Evolutionary conservation across 345 rosid genomes (phyloP).

Genomic region (Salix viminalis): DNA sequence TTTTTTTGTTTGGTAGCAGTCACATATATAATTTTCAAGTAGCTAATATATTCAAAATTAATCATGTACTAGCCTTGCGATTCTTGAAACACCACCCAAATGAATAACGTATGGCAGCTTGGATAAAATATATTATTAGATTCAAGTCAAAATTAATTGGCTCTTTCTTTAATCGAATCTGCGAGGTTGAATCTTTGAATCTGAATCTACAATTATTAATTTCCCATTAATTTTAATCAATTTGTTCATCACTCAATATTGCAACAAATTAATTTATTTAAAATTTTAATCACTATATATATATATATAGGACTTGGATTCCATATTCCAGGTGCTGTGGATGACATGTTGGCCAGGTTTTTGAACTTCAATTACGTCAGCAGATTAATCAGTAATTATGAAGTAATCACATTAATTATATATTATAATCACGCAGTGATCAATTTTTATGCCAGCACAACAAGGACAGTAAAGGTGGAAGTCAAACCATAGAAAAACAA

Average conservation of each 20-base stretch:
- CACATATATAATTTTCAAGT: not conserved
- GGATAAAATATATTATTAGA: not conserved
- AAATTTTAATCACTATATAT: not conserved
- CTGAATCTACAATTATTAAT: conserved; percentile 2
- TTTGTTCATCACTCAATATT: not conserved
- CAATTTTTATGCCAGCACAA: not conserved
- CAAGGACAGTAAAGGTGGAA: not conserved
- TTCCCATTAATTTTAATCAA: not conserved
- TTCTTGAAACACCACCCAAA: not conserved
- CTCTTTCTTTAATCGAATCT: not conserved
- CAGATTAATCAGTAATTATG: too few relatives aligned
- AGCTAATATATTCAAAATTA: not conserved
- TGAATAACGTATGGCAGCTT: not conserved
- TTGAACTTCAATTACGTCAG: too few relatives aligned
- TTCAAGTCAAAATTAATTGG: not conserved
- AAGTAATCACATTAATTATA: too few relatives aligned
- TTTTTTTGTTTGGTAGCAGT: not conserved
- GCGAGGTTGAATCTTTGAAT: conserved; percentile 4
- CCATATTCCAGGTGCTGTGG: too few relatives aligned
- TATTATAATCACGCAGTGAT: not conserved
- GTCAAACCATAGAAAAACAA: not conserved
- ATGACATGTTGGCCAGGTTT: too few relatives aligned
- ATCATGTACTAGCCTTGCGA: not conserved
- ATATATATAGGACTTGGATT: too few relatives aligned
- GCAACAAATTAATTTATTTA: not conserved